Base-by-base conservation (phyloP, 2,329 filamentous ascomycete species). In the Ophiostoma australiae region DNA sequence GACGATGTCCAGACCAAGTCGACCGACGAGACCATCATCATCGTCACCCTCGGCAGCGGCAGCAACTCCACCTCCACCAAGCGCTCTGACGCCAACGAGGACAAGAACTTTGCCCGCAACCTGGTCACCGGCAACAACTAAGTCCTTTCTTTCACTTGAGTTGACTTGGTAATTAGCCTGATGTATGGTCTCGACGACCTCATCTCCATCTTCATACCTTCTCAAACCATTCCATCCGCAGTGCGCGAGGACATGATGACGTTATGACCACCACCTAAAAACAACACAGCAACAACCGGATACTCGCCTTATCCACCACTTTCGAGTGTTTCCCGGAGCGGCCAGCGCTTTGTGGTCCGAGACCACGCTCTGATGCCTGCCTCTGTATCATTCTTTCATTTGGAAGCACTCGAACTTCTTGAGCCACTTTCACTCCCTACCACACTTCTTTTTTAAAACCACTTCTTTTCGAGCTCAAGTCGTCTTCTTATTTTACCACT, bases 1-100 rank as follows among this genome's bases (percentile, higher is more conserved):
- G 78, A 83, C 70, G 81, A 83, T 72, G 71, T 80, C 44, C 78
- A 79, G 71, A 83, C 82, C 70, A 79, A 80, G 76, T 73, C 76
- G 17, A 81, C 80, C 10, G 33, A 72, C 4, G 75, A 78, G 72
- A 73, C 70, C 0, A 76, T 80, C 55, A 74, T 82, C 33, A 74
- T 81, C 72, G 79, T 78, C 74, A 77, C 75, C 44, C 75, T 79
- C 8, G 74, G 75, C 71, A 70, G 39, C 61, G 74, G 74, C 70
- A 73, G 41, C 67, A 70, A 69, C 71, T 65, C 44, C 71, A 55
- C 67, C 65, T n/a, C 55, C 37, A 33, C 70, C 63, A 72, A 72
- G 70, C 71, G 71, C 44, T 37, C 66, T 10, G 52, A 58, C 23
- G 48, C 4, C 48, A 10, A 8, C 41, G 69, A 72, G 11, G n/a